Evolutionary conservation across 352 stramenopile species (phyloP), one percentile per base, ranked within the genome.

Genomic region (Thraustochytrium striatum): DNA sequence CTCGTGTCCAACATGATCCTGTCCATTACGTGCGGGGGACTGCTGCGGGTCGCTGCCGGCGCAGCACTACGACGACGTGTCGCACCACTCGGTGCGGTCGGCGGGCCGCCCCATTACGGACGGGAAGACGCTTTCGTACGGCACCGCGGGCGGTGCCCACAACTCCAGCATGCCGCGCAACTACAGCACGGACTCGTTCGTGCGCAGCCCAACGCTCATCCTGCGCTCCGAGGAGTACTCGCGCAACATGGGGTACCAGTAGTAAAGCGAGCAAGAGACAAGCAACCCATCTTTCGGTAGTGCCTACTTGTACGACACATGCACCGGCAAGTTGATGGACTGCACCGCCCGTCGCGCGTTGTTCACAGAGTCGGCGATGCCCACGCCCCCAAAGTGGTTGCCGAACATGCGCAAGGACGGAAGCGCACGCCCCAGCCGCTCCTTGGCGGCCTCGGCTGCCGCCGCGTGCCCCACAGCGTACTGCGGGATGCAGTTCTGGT

Each of bases 381-480:
- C 90, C 32, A 95, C 87, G 61, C 90, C 90, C 70, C 93, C 93
- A 35, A 91, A 93, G 75, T 88, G 94, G 81, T 95, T 95, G 39
- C 90, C 90, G 32, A 88, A 87, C 11, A 94, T 75, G 38, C 84
- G 78, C 21, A 85, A n/a, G 8, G 47, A 50, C 2, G 80, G 83
- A 39, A 92, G 57, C 2, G 86, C 83, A 41, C 61, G 21, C 25
- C 83, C 82, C 38, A 89, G 85, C 59, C 90, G 81, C 57, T 86
- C 72, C 72, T 93, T 87, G 44, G 93, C 90, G 5, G 72, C 62
- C 58, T 85, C 80, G 8, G 93, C 83, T 33, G 87, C 91, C 68
- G 86, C 80, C 55, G 84, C 78, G 62, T 92, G 92, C 30, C 88
- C 89, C 7, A 95, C 88, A 62, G 92, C 87, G 81, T 94, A 95